Conservation (phyloP, 768 basidiomycete genomes). For the Leccinellum luteum region DNA sequence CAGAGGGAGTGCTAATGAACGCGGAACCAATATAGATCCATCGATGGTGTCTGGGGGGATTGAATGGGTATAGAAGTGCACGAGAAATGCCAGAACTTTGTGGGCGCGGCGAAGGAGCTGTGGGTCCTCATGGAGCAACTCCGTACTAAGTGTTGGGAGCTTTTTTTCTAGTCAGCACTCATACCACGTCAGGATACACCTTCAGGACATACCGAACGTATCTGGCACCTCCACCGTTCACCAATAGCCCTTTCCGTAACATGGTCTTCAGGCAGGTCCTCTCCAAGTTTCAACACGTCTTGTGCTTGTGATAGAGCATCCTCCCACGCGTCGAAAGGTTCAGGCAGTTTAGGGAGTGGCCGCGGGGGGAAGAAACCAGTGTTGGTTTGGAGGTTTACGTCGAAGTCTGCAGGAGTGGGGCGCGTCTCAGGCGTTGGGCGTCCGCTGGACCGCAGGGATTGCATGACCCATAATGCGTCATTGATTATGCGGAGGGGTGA, state of each 20-base stretch:
- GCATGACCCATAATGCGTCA: conserved; percentile 45
- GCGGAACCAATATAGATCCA: conserved; percentile 60
- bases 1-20: conserved; percentile 74
- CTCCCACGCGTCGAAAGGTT: conserved; percentile 69
- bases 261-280: conserved; percentile 49
- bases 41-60: conserved; percentile 43
- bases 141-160: conserved; percentile 71
- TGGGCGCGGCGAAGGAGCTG: conserved; percentile 80
- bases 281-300: conserved; percentile 53
- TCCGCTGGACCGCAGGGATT: conserved; percentile 39
- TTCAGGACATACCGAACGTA: conserved; percentile 55
- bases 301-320: conserved; percentile 53
- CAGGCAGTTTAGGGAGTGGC: conserved; percentile 55
- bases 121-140: conserved; percentile 49
- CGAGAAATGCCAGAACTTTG: conserved; percentile 83
- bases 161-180: conserved; percentile 30
- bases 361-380: conserved; percentile 84
- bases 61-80: conserved; percentile 90
- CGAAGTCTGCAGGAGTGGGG: conserved; percentile 46
- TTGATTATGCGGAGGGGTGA: conserved; percentile 52
- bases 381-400: conserved; percentile 42
- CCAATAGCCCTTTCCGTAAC: conserved; percentile 49
- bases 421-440: conserved; percentile 31
- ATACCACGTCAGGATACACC: conserved; percentile 2
- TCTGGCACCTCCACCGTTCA: conserved; percentile 64